Conservation (phyloP, 2,329 filamentous ascomycete genomes). For the Nemania sp. region DNA sequence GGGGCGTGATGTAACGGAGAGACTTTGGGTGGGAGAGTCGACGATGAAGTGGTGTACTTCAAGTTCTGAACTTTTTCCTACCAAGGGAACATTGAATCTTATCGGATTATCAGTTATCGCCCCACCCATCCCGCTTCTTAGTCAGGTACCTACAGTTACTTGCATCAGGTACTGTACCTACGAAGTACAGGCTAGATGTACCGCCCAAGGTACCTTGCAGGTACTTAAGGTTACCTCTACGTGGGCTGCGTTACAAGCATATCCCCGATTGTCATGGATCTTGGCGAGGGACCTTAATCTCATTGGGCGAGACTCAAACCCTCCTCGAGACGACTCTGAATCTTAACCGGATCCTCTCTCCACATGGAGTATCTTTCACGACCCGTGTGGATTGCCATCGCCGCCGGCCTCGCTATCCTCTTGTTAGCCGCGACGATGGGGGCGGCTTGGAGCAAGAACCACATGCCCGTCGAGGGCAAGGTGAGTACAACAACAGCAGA, state of each 20-base stretch:
- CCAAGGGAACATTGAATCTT: conserved; percentile 15
- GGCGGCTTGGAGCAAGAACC: conserved; percentile 69
- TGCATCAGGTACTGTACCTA: not conserved
- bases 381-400: conserved; percentile 31
- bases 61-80: conserved; percentile 21
- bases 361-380: conserved; percentile 30
- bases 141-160: not conserved
- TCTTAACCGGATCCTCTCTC: not conserved
- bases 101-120: conserved; percentile 21
- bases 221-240: too few relatives aligned
- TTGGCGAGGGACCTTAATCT: too few relatives aligned
- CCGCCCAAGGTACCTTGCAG: too few relatives aligned
- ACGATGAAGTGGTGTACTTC: too few relatives aligned
- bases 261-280: too few relatives aligned
- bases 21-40: too few relatives aligned
- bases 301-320: not conserved
- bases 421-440: conserved; percentile 61
- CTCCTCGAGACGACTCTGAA: not conserved
- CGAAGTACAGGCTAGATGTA: too few relatives aligned
- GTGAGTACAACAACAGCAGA: conserved; percentile 57
- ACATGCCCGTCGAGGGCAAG: conserved; percentile 84
- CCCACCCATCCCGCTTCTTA: not conserved
- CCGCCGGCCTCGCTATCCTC: conserved; percentile 41
- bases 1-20: too few relatives aligned
- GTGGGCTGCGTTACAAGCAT: too few relatives aligned